Conservation (phyloP, 352 stramenopile genomes). For the Pythium periplocum region DNA sequence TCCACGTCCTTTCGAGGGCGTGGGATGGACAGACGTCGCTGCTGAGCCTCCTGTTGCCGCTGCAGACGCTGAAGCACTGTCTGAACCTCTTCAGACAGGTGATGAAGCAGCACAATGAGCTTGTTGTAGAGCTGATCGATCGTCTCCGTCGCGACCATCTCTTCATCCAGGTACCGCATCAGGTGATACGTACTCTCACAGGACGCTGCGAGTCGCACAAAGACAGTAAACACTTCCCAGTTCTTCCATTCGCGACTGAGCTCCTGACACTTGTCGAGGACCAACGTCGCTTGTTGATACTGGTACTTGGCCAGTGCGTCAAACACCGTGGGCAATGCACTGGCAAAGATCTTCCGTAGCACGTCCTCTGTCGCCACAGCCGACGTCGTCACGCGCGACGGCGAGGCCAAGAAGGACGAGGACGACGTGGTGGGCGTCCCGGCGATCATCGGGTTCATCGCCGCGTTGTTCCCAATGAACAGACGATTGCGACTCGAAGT, state of each 20-base stretch:
- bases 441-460: conserved; percentile 1
- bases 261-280: conserved; percentile 12
- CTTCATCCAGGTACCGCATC: conserved; percentile 27
- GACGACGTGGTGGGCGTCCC: background rate
- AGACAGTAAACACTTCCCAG: conserved; percentile 27
- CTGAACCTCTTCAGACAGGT: conserved; percentile 24
- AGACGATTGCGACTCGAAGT: background rate
- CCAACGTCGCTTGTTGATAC: conserved; percentile 24
- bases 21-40: background rate
- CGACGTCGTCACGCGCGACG: conserved; percentile 1
- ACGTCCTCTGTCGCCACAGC: conserved; percentile 13
- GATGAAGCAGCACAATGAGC: conserved; percentile 22
- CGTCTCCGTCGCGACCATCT: conserved; percentile 22
- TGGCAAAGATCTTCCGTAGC: conserved; percentile 16
- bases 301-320: conserved; percentile 28
- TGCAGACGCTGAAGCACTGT: conserved; percentile 16
- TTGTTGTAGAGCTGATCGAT: conserved; percentile 33
- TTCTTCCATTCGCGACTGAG: conserved; percentile 18
- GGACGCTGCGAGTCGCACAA: conserved; percentile 21
- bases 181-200: conserved; percentile 33
- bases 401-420: background rate
- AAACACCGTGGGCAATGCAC: conserved; percentile 20
- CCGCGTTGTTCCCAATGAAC: conserved; percentile 2
- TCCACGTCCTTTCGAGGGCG: background rate
- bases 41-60: conserved; percentile 2